Base-by-base conservation (phyloP, 805 yeast genomes). In the Candida coquimbonensis region DNA sequence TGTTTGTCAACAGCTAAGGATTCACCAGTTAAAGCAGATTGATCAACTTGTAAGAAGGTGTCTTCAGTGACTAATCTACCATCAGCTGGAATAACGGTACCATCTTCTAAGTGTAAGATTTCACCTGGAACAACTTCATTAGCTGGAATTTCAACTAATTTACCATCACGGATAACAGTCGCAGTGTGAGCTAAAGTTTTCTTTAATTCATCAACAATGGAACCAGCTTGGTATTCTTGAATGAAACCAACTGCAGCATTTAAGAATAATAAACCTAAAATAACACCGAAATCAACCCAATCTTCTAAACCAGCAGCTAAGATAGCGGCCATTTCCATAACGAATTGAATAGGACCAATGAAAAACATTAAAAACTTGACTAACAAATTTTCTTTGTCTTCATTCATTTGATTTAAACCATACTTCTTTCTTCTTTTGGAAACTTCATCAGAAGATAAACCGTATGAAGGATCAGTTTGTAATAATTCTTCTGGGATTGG, bases 201-300 rank as follows among this genome's bases (percentile, higher is more conserved):
- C 78, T 89, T 90, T 74, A 89, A 81, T 70, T 89, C 96, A 48
- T 88, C 96, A 59, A 89, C 96, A 77, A 89, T 89, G 53, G 96
- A 88, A 77, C 96, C 96, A 56, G 97, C 97, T 74, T 89, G 96
- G 84, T 74, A 90, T 73, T 89, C 97, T 77, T 89, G 97, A 59
- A 87, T 77, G 82, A 89, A 89, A 80, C 97, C 97, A 68, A 89
- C 96, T 62, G 74, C 72, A 54, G 96, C 96, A 73, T 89, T 89
- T 67, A 89, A 80, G 69, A 82, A 59, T 61, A 89, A 76, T 60
- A 89, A 73, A 72, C 84, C 96, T 70, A 87, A 81, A 67, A 89
- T 89, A 68, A 89, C 97, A 81, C 97, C 96, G 77, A 89, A 89
- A 80, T 89, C 96, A 65, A 89, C 96, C 96, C 96, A 89, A 75